phyloP scores from a whole-genome alignment of 2,329 filamentous ascomycete species.

The Alternaria angustiovoidea region DNA sequence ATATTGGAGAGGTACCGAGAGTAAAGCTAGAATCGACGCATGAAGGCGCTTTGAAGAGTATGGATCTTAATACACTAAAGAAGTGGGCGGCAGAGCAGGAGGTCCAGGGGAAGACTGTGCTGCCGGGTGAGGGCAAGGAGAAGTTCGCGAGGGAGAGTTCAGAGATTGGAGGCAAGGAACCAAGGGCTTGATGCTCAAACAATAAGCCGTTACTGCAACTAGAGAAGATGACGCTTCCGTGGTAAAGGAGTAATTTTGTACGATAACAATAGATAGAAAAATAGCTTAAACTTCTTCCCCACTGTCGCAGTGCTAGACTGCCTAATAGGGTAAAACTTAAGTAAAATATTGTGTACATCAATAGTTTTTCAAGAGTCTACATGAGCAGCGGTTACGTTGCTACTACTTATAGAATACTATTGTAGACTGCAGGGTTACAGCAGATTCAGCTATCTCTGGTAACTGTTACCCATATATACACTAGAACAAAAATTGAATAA shows the following conservation, averaged over 20 bases:
- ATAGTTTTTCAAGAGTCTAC: too few relatives aligned
- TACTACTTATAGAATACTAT: too few relatives aligned
- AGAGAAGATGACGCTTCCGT: neutral
- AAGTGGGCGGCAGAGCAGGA: slow-evolving; percentile 56
- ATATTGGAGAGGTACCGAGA: slow-evolving; percentile 41
- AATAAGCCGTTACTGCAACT: neutral
- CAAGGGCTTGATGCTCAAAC: slow-evolving; percentile 20
- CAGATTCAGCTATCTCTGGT: too few relatives aligned
- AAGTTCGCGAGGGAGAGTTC: slow-evolving; percentile 25
- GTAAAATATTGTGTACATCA: too few relatives aligned
- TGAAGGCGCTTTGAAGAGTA: slow-evolving; percentile 57
- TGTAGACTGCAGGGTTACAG: too few relatives aligned
- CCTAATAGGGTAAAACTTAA: too few relatives aligned
- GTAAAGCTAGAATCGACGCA: slow-evolving; percentile 62
- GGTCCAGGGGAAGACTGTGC: slow-evolving; percentile 15
- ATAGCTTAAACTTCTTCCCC: too few relatives aligned
- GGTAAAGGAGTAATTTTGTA: too few relatives aligned
- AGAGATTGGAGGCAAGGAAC: slow-evolving; percentile 39
- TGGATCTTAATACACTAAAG: slow-evolving; percentile 58
- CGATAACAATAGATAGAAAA: too few relatives aligned
- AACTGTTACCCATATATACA: rapidly evolving
- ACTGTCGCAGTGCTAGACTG: too few relatives aligned
- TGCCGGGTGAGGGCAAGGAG: slow-evolving; percentile 15
- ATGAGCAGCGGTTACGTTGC: too few relatives aligned
- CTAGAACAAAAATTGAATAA: too few relatives aligned